Evolutionary conservation across 2,329 filamentous ascomycete genomes (phyloP), one percentile per base, ranked within the genome.

Genomic region (Paraphoma sp.): DNA sequence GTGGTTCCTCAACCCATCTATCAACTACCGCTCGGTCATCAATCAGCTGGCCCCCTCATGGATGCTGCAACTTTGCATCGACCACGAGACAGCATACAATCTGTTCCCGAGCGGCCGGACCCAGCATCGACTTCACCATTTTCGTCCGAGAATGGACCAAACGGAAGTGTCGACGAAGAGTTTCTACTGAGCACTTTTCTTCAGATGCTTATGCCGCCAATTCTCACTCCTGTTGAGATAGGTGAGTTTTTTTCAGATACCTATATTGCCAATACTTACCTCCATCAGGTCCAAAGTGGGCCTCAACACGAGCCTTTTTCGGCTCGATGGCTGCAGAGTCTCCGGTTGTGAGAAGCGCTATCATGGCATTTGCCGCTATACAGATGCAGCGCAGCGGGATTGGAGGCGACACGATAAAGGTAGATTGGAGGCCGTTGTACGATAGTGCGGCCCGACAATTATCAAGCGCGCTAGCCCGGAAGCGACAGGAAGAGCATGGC

Each of bases 161-260:
- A 58, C 45, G 57, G 54, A 31, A 51, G 47, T 1, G 62, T 62
- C 6, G 75, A 78, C 41, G 74, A 78, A 45, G 71, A 75, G 40
- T 67, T 73, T 11, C 67, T 84, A 2, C 74, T 84, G 57, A 79
- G 82, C 43, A 83, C 82, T 51, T 84, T 84, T 54, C 69, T 79
- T 16, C 77, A 76, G 41, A 80, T 82, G 2, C 78, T 81, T 14
- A 80, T 80, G n/a, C 82, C 82, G 6, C 83, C 82, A 0, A 84
- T 85, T 29, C 76, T 85, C 4, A 80, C 80, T 16, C 80, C 84
- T 46, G 80, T 85, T 0, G 84, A 85, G 60, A 82, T 81, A 53
- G 64, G 23, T 23, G 23, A 23, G 23, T 23, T 23, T 23, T 23
- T 5, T 5, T 23, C 23, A 23, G 23, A 23, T 23, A 23, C 23